Base-by-base conservation (phyloP, 208 protist genomes). In the Trypanosoma platydactyli region DNA sequence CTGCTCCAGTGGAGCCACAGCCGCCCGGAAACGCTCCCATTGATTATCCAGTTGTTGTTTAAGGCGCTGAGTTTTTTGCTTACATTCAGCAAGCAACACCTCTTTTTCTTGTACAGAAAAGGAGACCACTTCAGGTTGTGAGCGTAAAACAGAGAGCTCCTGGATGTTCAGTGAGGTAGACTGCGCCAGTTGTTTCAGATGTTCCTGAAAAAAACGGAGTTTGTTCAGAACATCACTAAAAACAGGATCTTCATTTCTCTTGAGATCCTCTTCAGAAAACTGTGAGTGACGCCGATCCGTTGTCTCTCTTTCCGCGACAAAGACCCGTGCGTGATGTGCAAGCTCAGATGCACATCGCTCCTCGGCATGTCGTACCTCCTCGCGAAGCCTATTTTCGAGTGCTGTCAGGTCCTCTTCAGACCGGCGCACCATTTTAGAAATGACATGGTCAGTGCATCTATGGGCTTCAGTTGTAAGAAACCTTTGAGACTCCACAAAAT, bases 1-100 rank as follows among this genome's bases (percentile, higher is more conserved):
- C n/a, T 80, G 70, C n/a, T 67, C 44, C 1, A 79, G 59, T 7
- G 77, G 60, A 20, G 24, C 41, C 18, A 78, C 57, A 9, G 66
- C 62, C 1, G 60, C 29, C 25, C 52, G 49, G 35, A 77, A 68
- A 25, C 64, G 69, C 29, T 71, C 45, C 63, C 73, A 71, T 29
- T 71, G 52, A 20, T n/a, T 27, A n/a, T 25, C 29, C 0, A 69
- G 30, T 45, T 56, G 57, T n/a, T 63, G 40, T 13, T 35, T 48
- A 41, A 71, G n/a, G 16, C 48, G 25, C 22, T 49, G 49, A 16
- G 49, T 64, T 25, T 41, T 71, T 64, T 63, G 27, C 40, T 64
- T 57, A 24, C 29, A 54, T 22, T 65, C 59, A 16, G 22, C 24
- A n/a, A 67, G 53, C 52, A 68, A 50, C 7, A 24, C 18, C 52